Base-by-base conservation (phyloP, 1,139 yeast genomes). In the Yarrowia galli region DNA sequence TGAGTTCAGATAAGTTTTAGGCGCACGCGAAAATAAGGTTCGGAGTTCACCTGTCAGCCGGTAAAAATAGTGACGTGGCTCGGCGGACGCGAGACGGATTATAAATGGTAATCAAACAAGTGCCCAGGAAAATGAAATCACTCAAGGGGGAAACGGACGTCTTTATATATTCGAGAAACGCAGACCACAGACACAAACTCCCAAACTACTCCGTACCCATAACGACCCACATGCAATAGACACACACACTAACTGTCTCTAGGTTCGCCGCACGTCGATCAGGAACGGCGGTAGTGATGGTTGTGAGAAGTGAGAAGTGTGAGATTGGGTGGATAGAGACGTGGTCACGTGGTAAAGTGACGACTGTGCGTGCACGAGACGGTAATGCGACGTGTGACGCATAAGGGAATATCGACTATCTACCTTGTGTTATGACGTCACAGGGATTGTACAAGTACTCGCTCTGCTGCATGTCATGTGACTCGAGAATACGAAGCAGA, bases 241-340 rank as follows among this genome's bases (percentile, higher is more conserved):
- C 12, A n/a, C 42, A 35, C 42, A 51, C 42, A 20, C 42, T 35
- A 51, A 15, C 42, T 20, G n/a, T 7, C 58, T 35, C 58, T 35
- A 51, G 42, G 58, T 51, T 51, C 40, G 58, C 42, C 58, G 28
- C 42, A 51, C 36, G 58, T 36, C 58, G 58, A 51, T 51, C 58
- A 51, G 22, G 15, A 16, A 32, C n/a, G 54, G 45, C 7, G 28
- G 28, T n/a, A n/a, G n/a, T n/a, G n/a, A n/a, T n/a, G n/a, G n/a
- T n/a, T n/a, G n/a, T n/a, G n/a, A n/a, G n/a, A n/a, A n/a, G n/a
- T n/a, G n/a, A 35, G 38, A 35, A 3, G 38, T 9, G n/a, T 35
- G 38, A 35, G 38, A 35, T 35, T 35, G 15, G n/a, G n/a, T n/a
- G n/a, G n/a, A n/a, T n/a, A n/a, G n/a, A 35, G 38, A 35, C 15